phyloP scores from a whole-genome alignment of 83 land plant genomes.

The Picea abies region DNA sequence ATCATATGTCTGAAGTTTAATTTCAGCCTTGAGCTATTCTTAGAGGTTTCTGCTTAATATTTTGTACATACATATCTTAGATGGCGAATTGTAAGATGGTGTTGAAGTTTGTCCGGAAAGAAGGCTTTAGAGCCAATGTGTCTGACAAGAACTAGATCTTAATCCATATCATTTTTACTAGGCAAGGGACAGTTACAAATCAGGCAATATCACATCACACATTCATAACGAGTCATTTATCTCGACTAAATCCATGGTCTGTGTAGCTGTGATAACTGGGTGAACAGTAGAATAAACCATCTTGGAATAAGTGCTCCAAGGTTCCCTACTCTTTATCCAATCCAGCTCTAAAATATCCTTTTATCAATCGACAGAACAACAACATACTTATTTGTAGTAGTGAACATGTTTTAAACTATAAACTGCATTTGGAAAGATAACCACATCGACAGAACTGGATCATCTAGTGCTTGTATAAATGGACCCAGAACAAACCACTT shows the following conservation, averaged over 20 bases:
- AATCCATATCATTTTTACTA: neutral
- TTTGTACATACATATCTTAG: conserved; percentile 3
- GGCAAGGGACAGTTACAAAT: neutral
- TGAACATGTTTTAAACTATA: too few relatives aligned
- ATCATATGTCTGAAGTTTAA: too few relatives aligned
- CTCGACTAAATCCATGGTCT: neutral
- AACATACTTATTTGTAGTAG: too few relatives aligned
- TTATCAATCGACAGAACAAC: conserved; percentile 8
- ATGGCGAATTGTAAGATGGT: neutral
- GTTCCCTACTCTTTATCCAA: neutral
- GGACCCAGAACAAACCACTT: conserved; percentile 77
- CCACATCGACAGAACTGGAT: conserved; percentile 40
- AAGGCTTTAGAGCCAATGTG: neutral
- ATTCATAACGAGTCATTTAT: neutral
- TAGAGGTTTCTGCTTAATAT: neutral
- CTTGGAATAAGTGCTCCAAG: too few relatives aligned
- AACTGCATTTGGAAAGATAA: too few relatives aligned
- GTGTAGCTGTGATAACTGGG: neutral
- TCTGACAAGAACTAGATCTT: neutral
- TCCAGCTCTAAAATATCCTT: conserved; percentile 79
- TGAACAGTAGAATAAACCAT: neutral
- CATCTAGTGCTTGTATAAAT: conserved; percentile 74
- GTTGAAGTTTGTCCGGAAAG: neutral
- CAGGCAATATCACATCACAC: neutral
- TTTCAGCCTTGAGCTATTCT: neutral